Conservation (phyloP, 2,329 filamentous ascomycete species). For the Nigrospora oryzae region DNA sequence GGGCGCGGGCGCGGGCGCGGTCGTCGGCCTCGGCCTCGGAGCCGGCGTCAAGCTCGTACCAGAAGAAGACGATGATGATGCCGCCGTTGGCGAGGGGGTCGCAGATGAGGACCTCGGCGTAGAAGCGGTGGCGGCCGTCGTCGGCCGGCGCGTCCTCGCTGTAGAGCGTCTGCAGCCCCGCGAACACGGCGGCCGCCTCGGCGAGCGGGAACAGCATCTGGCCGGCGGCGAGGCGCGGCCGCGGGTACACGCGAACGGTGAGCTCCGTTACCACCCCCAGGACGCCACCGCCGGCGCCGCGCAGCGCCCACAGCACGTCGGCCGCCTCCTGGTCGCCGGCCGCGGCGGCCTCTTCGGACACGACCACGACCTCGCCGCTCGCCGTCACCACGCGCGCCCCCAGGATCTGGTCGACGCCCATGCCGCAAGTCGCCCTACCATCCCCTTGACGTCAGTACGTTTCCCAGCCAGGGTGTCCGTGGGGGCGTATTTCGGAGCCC, state of each 20-base stretch:
- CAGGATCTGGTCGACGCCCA: constrained; percentile 4
- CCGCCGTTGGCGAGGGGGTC: constrained; percentile 2
- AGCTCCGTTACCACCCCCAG: constrained; percentile 5
- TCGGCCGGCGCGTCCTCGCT: neutral
- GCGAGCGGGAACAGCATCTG: constrained; percentile 2
- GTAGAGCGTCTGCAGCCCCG: constrained; percentile 1
- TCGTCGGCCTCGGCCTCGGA: neutral
- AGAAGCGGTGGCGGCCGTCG: neutral
- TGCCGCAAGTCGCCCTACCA: neutral
- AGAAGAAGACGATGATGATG: constrained; percentile 4
- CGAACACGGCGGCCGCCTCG: constrained; percentile 2
- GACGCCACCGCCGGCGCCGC: constrained; percentile 3
- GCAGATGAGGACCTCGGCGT: constrained; percentile 3
- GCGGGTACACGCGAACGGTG: constrained; percentile 2
- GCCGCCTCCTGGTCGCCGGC: neutral
- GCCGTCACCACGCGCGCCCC: constrained; percentile 3
- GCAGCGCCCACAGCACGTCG: constrained; percentile 1
- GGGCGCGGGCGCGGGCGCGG: neutral
- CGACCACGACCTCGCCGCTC: neutral
- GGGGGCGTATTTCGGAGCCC: no score
- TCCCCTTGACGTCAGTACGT: no score
- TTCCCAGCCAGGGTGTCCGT: no score
- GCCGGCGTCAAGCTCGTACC: constrained; percentile 2
- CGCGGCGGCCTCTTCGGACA: neutral
- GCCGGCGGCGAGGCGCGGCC: constrained; percentile 1